phyloP scores from a whole-genome alignment of 1,284 basidiomycete species.

The Sanguinoderma infundibulare region DNA sequence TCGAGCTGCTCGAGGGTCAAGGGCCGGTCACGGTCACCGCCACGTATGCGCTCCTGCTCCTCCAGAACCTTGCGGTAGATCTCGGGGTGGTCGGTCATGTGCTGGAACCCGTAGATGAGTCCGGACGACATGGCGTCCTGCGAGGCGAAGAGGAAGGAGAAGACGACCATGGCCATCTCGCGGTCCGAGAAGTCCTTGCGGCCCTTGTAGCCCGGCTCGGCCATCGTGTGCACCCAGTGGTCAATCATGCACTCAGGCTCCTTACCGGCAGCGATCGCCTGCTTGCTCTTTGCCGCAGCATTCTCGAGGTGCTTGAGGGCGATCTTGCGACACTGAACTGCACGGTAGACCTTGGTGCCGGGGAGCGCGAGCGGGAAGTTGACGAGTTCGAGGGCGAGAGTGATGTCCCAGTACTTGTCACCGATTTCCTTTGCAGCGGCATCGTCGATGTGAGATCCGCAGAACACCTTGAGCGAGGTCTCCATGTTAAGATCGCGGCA shows the following conservation, averaged over 20 bases:
- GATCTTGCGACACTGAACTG: slow-evolving; percentile 90
- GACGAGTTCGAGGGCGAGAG: slow-evolving; percentile 94
- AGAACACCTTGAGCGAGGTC: slow-evolving; percentile 94
- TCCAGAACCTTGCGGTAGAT: slow-evolving; percentile 88
- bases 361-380: slow-evolving; percentile 98
- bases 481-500: slow-evolving; percentile 98
- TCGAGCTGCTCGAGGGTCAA: slow-evolving; percentile 91
- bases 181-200: slow-evolving; percentile 89
- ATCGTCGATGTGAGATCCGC: slow-evolving; percentile 88
- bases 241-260: slow-evolving; percentile 93
- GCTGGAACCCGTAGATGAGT: slow-evolving; percentile 94
- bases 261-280: slow-evolving; percentile 80
- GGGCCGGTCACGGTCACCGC: slow-evolving; percentile 80
- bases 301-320: slow-evolving; percentile 86
- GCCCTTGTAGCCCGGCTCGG: slow-evolving; percentile 74
- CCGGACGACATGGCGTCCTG: slow-evolving; percentile 99
- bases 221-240: slow-evolving; percentile 86
- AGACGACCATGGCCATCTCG: slow-evolving; percentile 96
- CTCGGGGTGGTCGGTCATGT: slow-evolving; percentile 92
- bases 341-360: slow-evolving; percentile 96
- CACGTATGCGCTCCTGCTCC: slow-evolving; percentile 88
- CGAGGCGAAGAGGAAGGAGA: slow-evolving; percentile 97
- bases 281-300: slow-evolving; percentile 84
- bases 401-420: slow-evolving; percentile 97
- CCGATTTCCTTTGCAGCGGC: slow-evolving; percentile 82